Base-by-base conservation (phyloP, 208 protist species). In the Naegleria gruberi region DNA sequence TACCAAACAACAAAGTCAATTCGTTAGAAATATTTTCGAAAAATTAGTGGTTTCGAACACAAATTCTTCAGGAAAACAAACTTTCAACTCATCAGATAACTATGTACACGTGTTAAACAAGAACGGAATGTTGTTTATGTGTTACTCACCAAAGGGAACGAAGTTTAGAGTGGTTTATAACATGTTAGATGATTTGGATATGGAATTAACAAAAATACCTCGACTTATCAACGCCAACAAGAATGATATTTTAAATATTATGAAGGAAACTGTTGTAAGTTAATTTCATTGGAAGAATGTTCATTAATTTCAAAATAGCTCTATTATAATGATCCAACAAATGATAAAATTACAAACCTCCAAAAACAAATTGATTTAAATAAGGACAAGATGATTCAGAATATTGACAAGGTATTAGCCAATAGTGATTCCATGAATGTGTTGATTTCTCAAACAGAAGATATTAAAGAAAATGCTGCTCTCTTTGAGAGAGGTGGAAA, bases 301-400 rank as follows among this genome's bases (percentile, higher is more conserved):
- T 30, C 2, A 30, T 65, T 65, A 19, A 55, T 55, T 19, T 15
- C 8, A 55, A 19, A 55, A 5, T 37, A 77, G 65, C 26, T 37
- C 30, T 77, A 77, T 77, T 77, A 77, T n/a, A 77, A 77, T 77
- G 65, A 77, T 77, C 65, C 65, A 77, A 12, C 26, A 77, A 77
- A 77, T 37, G 65, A 77, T n/a, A 77, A 77, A n/a, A 77, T 77
- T 77, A 37, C 30, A 7, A 30, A 37, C 10, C 30, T 77, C 1
- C 65, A 77, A 77, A 7, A 30, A 77, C 65, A 77, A 77, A 77
- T 77, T 37, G 65, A 77, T 37, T 1, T 77, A 7, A 77, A 30
- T 37, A 8, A 37, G 26, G 19, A 19, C 30, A 30, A 77, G 30
- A 77, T 77, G 65, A 77, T 77, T 77, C 26, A 77, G 34, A 77